These are phyloP conservation scores for Chrysoporthe austroafricana DNA, from an alignment of 2,329 filamentous ascomycete genomes.

Conservation along the genomic window DNA sequence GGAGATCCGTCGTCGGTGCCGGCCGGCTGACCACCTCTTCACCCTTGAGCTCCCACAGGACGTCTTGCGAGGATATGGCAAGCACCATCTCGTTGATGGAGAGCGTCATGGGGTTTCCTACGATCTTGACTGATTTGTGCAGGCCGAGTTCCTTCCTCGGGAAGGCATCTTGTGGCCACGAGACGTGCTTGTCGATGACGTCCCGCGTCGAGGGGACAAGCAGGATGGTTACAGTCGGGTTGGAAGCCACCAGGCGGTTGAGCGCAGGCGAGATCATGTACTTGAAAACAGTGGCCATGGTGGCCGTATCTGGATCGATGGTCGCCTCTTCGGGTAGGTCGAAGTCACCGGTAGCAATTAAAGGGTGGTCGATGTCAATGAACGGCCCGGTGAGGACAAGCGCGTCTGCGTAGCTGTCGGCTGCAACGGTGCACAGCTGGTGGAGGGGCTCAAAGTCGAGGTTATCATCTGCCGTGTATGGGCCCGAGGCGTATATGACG, in stretches of 20 bases:
- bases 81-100: conserved; percentile 86
- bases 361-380: conserved; percentile 86
- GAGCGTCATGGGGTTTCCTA: conserved; percentile 90
- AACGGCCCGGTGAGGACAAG: conserved; percentile 86
- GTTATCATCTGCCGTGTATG: conserved; percentile 91
- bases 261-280: conserved; percentile 77
- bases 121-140: conserved; percentile 70
- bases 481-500: conserved; percentile 79
- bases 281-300: conserved; percentile 81
- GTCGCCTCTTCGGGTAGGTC: conserved; percentile 70
- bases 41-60: conserved; percentile 78
- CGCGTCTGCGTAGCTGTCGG: conserved; percentile 74
- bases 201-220: conserved; percentile 84
- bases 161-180: conserved; percentile 75
- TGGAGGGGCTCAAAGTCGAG: conserved; percentile 88
- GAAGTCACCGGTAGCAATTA: conserved; percentile 80
- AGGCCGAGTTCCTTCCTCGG: conserved; percentile 74
- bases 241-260: conserved; percentile 67
- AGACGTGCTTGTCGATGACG: conserved; percentile 78
- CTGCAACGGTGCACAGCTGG: conserved; percentile 77
- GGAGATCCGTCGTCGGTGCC: conserved; percentile 60
- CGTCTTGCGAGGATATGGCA: conserved; percentile 81
- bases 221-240: conserved; percentile 80
- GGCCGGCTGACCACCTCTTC: conserved; percentile 70
- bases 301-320: conserved; percentile 76